A percentile compares a stretch with the other conserved stretches of the same genome.
These are phyloP conservation scores for Hyphodiscus hymeniophilus DNA, from an alignment of 495 filamentous ascomycete genomes.

Conservation along the genomic window DNA sequence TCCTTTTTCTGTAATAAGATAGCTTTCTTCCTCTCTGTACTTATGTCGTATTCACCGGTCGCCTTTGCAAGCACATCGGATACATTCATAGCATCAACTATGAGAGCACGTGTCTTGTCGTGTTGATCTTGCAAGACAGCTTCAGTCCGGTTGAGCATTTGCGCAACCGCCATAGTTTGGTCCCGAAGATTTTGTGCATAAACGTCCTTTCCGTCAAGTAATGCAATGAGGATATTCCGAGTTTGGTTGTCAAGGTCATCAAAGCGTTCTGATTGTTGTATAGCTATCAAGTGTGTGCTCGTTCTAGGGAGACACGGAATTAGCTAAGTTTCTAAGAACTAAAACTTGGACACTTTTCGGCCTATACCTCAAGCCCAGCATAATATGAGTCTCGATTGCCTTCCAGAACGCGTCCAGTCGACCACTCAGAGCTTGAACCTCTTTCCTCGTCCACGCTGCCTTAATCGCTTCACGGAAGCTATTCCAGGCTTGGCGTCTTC, in stretches of 20 bases:
- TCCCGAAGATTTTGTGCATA: background rate
- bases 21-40: too few relatives aligned
- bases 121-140: background rate
- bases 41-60: too few relatives aligned
- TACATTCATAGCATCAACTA: constrained; percentile 2
- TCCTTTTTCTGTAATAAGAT: too few relatives aligned
- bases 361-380: constrained; percentile 1
- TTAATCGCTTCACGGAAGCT: background rate
- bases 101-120: background rate
- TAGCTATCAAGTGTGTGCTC: background rate
- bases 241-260: background rate
- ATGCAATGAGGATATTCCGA: constrained; percentile 1
- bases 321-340: background rate
- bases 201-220: background rate
- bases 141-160: constrained; percentile 6
- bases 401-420: background rate
- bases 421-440: background rate
- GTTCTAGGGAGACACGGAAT: background rate
- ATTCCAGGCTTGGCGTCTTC: background rate
- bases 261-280: constrained; percentile 6
- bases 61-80: too few relatives aligned
- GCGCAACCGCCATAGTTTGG: background rate
- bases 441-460: background rate
- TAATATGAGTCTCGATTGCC: background rate
- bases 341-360: background rate